Base-by-base conservation (phyloP, 1,139 yeast genomes). In the Candida tropicalis region DNA sequence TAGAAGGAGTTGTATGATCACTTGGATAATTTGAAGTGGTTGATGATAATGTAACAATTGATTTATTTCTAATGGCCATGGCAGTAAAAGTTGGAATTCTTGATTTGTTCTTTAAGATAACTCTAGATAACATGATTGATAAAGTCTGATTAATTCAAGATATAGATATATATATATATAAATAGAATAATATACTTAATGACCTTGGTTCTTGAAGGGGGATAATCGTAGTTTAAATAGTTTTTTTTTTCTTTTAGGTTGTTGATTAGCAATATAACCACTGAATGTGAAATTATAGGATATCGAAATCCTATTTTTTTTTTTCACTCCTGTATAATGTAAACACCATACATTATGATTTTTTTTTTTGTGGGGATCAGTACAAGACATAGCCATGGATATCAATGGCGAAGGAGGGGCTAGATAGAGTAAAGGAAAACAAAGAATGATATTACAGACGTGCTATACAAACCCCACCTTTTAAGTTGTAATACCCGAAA, bases 11-110 rank as follows among this genome's bases (percentile, higher is more conserved):
- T 10, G 70, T 59, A 59, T 81, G 87, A 39, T 65, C 61, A 38
- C 73, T 70, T 57, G 84, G 84, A 70, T 58, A 75, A 8, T 49
- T 42, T 24, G 59, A 50, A 17, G 63, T 51, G 20, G 75, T 69
- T 24, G 76, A 57, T 25, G 62, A 59, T 44, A 70, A 63, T 16
- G 60, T 42, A 39, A 67, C 40, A 7, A 61, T 52, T 17, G 65
- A 50, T 44, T 55, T 60, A 41, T 45, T 54, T 45, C 65, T 56
- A 12, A 45, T 46, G 17, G 40, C 22, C 24, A 39, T 37, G 26
- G 37, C 31, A 16, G 32, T 32, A 4, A 39, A 20, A 12, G 37
- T 20, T 11, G 29, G 15, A 20, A 18, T 20, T 33, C 36, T 46
- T 26, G 43, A 22, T 39, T 33, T 46, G 17, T 26, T 36, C 9